These are phyloP conservation scores for Penicillium sp. DNA, from an alignment of 2,329 filamentous ascomycete genomes.

Conservation along the genomic window DNA sequence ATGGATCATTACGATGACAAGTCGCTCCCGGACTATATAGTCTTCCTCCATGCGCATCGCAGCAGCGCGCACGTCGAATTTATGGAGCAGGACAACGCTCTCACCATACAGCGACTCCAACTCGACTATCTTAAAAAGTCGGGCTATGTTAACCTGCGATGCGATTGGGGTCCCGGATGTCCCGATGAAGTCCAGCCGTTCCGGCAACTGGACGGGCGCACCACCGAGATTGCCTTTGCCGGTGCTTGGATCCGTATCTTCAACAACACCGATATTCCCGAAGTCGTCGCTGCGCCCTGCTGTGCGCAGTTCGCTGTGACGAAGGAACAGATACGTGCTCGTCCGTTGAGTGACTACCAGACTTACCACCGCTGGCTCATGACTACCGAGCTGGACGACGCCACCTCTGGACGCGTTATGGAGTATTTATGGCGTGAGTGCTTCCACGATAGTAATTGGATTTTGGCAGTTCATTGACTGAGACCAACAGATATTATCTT, in stretches of 20 bases:
- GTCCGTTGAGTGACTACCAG: slow-evolving; percentile 51
- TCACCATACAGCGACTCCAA: slow-evolving; percentile 47
- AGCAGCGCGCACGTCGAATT: slow-evolving; percentile 50
- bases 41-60: slow-evolving; percentile 56
- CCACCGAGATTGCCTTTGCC: slow-evolving; percentile 27
- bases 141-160: slow-evolving; percentile 59
- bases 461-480: no score
- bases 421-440: slow-evolving; percentile 57
- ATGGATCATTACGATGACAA: slow-evolving; percentile 40
- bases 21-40: slow-evolving; percentile 47
- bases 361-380: slow-evolving; percentile 56
- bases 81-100: slow-evolving; percentile 50
- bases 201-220: slow-evolving; percentile 16
- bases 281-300: slow-evolving; percentile 52
- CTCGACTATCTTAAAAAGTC: slow-evolving; percentile 47
- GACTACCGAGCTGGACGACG: slow-evolving; percentile 51
- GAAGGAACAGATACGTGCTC: slow-evolving; percentile 46
- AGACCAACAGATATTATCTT: slow-evolving; percentile 46
- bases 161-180: slow-evolving; percentile 35
- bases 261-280: slow-evolving; percentile 42
- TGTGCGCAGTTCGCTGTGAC: slow-evolving; percentile 64
- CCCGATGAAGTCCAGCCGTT: slow-evolving; percentile 35
- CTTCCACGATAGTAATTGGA: no score
- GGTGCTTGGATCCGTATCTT: slow-evolving; percentile 28
- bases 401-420: slow-evolving; percentile 55